Evolutionary conservation across 208 protist genomes (phyloP), one percentile per base, ranked within the genome.

Genomic region (Acanthamoeba lenticulata): DNA sequence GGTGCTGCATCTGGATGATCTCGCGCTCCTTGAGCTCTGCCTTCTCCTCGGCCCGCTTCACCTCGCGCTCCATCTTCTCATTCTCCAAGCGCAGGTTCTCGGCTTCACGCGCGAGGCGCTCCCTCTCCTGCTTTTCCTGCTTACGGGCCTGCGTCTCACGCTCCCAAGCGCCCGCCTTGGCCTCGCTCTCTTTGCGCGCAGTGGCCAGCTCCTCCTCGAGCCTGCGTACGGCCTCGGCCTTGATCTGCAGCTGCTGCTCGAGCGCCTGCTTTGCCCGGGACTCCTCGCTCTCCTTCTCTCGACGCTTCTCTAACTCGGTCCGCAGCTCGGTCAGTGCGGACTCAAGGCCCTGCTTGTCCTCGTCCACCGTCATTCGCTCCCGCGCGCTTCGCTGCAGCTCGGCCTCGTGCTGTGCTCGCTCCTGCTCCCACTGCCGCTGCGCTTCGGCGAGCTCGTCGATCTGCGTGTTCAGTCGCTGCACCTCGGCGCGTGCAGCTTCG

Each of bases 21-120:
- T 83, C 72, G 72, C 72, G 72, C 72, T 83, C 72, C 72, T 83
- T 83, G 38, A 83, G 6, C 72, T 83, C 72, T 4, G 72, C 72
- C 72, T 49, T 83, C 40, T 83, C 72, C 38, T 83, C 72, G 40
- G 42, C 40, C 27, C 72, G 72, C 42, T 83, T 83, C 38, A 83
- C 40, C 72, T 83, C 72, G 2, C 72, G 72, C 40, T 83, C 72
- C 72, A 83, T 83, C 40, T 49, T 44, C 6, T 83, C 72, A 38
- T 49, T 83, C 29, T 83, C 72, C 72, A 83, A 49, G 40, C 72
- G 34, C 72, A 83, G 72, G 42, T 29, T 49, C 34, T 83, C 72
- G 1, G 27, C 40, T 19, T 83, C 72, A 13, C 72, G 72, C 42
- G 34, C 38, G 38, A 83, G 15, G 38, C 72, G 13, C 34, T 52